Evolutionary conservation across 495 filamentous ascomycete genomes (phyloP).

Genomic region (Geoglossum glabrum): DNA sequence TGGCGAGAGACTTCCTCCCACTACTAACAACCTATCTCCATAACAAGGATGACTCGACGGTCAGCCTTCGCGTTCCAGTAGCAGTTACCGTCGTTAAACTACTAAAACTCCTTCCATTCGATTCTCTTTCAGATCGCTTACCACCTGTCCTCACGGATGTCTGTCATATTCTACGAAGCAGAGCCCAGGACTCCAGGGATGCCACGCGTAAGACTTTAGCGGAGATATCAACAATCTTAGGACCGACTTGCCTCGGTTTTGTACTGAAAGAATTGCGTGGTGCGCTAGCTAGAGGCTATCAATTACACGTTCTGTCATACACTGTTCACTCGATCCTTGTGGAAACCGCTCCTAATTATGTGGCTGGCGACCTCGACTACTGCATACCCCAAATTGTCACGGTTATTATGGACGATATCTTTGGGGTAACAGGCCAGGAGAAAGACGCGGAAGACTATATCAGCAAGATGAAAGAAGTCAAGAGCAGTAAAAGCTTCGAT

Average conservation of each 20-base stretch:
- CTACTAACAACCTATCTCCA: slow-evolving; percentile 63
- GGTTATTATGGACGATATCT: slow-evolving; percentile 93
- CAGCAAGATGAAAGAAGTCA: slow-evolving; percentile 92
- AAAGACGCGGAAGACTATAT: slow-evolving; percentile 94
- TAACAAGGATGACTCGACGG: slow-evolving; percentile 79
- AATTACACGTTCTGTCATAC: slow-evolving; percentile 87
- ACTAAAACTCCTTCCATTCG: slow-evolving; percentile 52
- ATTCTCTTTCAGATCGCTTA: slow-evolving; percentile 48
- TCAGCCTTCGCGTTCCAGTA: slow-evolving; percentile 76
- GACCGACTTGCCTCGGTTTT: slow-evolving; percentile 67
- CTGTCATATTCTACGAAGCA: slow-evolving; percentile 76
- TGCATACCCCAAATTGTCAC: slow-evolving; percentile 57
- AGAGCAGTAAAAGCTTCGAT: slow-evolving; percentile 91
- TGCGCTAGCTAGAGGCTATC: slow-evolving; percentile 65
- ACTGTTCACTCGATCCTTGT: slow-evolving; percentile 87
- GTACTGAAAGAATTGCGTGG: slow-evolving; percentile 79
- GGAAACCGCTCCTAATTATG: slow-evolving; percentile 46
- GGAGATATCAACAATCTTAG: slow-evolving; percentile 59
- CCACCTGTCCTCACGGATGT: slow-evolving; percentile 77
- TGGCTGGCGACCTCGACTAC: slow-evolving; percentile 73
- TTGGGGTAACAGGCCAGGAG: slow-evolving; percentile 85
- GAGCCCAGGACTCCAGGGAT: slow-evolving; percentile 72
- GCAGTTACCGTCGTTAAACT: slow-evolving; percentile 74
- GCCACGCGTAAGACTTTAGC: slow-evolving; percentile 73
- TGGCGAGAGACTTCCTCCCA: slow-evolving; percentile 49